phyloP scores from a whole-genome alignment of 148 eudicot genomes.

The Suaeda aralocaspica region DNA sequence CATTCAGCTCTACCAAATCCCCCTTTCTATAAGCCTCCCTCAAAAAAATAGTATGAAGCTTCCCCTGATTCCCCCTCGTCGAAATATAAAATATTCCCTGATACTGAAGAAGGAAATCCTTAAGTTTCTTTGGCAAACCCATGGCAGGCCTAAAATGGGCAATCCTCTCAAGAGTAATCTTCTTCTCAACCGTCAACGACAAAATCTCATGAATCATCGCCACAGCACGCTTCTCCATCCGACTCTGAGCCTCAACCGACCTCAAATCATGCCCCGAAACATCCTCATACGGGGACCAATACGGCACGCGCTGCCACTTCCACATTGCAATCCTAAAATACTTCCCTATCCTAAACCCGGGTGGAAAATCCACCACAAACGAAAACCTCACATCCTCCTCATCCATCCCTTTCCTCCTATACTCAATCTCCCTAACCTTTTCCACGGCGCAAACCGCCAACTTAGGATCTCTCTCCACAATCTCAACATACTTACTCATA shows the following conservation, averaged over 20 bases:
- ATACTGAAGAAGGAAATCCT: constrained; percentile 82
- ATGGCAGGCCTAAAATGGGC: constrained; percentile 78
- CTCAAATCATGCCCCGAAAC: constrained; percentile 83
- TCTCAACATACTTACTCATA: constrained; percentile 69
- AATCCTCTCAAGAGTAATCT: constrained; percentile 91
- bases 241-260: constrained; percentile 82
- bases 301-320: constrained; percentile 97
- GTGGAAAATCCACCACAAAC: constrained; percentile 83
- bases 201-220: constrained; percentile 82
- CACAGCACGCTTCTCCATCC: constrained; percentile 85
- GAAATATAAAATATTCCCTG: constrained; percentile 96
- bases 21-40: constrained; percentile 91
- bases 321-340: constrained; percentile 87
- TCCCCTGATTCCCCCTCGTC: constrained; percentile 92
- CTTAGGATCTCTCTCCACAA: constrained; percentile 53
- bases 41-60: constrained; percentile 86
- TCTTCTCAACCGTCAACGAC: constrained; percentile 90
- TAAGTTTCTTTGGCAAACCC: constrained; percentile 85
- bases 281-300: constrained; percentile 97
- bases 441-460: constrained; percentile 74
- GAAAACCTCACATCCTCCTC: constrained; percentile 82
- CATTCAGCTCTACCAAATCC: constrained; percentile 80
- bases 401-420: constrained; percentile 68
- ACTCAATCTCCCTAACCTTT: constrained; percentile 74
- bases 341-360: constrained; percentile 82